Evolutionary conservation across 306 rosid genomes (phyloP), one percentile per base, ranked within the genome.

Genomic region (Arachis hypogaea): DNA sequence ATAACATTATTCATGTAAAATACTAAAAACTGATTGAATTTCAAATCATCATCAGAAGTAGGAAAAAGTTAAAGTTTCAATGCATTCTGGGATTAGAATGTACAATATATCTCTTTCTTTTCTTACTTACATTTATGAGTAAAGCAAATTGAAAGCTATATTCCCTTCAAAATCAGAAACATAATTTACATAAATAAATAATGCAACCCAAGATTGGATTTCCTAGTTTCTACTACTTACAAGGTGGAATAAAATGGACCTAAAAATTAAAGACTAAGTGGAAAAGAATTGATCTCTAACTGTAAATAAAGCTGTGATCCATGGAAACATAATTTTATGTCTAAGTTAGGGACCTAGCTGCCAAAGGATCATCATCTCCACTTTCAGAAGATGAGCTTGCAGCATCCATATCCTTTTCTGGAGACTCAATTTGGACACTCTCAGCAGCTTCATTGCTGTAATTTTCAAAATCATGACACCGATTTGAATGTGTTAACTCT

Each of bases 381-480:
- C 55, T 22, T 46, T 93, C 98, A 69, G 96, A 94, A 70, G 63
- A 77, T 9, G 93, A 77, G 82, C 93, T 85, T 44, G 77, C 71
- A 40, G 77, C 82, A 77, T 92, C 93, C 56, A 79, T 85, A 69
- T 89, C 92, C 70, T 89, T 90, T 41, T 78, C 96, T 0, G 82
- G 85, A 75, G 87, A 78, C 12, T 92, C 96, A 8, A 86, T 79
- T 75, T 92, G 97, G 71, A 86, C 73, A 57, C 92, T 82, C 68
- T 89, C 96, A 74, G 83, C 86, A 71, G 71, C 90, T 78, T 89
- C 89, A 68, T 82, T 76, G 75, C 36, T 46, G 81, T 11, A 82
- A 87, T 78, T 85, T 80, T 80, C 96, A 8, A 66, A 55, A 70
- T 89, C 97, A 42, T 66, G 84, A 70, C 84, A 83, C 84, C 86